A percentile compares a stretch with the other conserved stretches of the same genome.
These are phyloP conservation scores for Trichoderma sp. DNA, from an alignment of 2,329 filamentous ascomycete genomes.

Conservation along the genomic window DNA sequence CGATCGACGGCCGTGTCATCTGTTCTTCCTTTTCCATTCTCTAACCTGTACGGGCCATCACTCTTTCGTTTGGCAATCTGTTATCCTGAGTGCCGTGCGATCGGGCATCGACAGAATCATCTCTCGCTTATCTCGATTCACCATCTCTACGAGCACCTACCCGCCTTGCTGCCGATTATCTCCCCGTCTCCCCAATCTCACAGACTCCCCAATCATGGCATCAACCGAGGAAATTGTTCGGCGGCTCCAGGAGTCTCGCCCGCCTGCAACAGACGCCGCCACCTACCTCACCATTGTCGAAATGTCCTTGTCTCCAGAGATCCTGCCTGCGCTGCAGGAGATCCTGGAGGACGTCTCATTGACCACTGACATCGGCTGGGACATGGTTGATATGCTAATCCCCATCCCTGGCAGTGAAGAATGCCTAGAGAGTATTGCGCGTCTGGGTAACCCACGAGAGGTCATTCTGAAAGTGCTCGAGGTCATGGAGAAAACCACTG, in stretches of 20 bases:
- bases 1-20: conserved; percentile 2
- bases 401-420: conserved; percentile 64
- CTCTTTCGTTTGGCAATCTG: neutral
- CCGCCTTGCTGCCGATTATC: neutral
- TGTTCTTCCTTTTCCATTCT: neutral
- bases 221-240: conserved; percentile 42
- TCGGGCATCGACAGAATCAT: neutral
- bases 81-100: neutral
- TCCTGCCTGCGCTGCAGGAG: conserved; percentile 65
- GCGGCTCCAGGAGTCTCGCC: conserved; percentile 49
- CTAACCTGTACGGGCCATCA: neutral
- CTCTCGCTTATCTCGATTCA: neutral
- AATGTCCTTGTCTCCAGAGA: conserved; percentile 65
- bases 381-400: conserved; percentile 73
- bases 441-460: conserved; percentile 76
- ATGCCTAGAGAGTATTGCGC: conserved; percentile 72
- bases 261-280: conserved; percentile 61
- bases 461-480: conserved; percentile 80
- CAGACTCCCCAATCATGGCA: conserved; percentile 28
- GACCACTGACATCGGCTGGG: conserved; percentile 79
- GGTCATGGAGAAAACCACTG: conserved; percentile 56
- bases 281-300: conserved; percentile 79
- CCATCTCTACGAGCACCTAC: neutral
- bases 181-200: neutral
- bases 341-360: conserved; percentile 66